Evolutionary conservation across 2,329 filamentous ascomycete species (phyloP), one percentile per base, ranked within the genome.

Genomic region (Nemania sp.): DNA sequence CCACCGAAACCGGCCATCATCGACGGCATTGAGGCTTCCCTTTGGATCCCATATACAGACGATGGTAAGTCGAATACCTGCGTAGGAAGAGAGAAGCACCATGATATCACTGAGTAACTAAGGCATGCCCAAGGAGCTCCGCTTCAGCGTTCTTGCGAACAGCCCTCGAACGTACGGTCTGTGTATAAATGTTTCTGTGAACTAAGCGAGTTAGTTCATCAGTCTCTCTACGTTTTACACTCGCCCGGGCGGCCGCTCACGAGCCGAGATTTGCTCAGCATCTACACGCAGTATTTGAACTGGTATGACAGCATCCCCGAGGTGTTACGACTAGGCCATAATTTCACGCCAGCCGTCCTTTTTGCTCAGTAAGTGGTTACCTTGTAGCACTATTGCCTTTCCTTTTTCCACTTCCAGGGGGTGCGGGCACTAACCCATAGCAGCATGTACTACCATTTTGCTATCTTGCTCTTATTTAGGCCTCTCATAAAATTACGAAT

Each of bases 161-260:
- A 86, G 60, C 82, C 83, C 0, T 87, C 82, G 3, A 87, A 89
- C 55, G 84, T 90, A 26, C 77, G 86, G 20, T 86, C 84, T 1
- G 81, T 87, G 5, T 86, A 83, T 66, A 84, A 82, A 68, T 82
- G 86, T 60, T 86, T 90, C 61, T 88, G 85, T 64, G 83, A 86
- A 64, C 77, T 91, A 45, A 89, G 86, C 57, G 86, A 90, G 70
- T 80, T 91, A 1, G 83, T 90, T 1, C 88, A 89, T 66, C 81
- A 88, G 61, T 86, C 85, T 24, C 76, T 89, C 17, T 87, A 86
- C 65, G 80, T 88, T 33, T 79, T 90, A n/a, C 88, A 90, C 65
- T 86, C 87, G 3, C 88, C 88, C 0, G 83, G 81, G 12, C 79
- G 80, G 50, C 81, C 81, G 5, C 75, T 90, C 39, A 88, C 83